Base-by-base conservation (phyloP, 176 grass and related monocot genomes). In the Juncus effusus region DNA sequence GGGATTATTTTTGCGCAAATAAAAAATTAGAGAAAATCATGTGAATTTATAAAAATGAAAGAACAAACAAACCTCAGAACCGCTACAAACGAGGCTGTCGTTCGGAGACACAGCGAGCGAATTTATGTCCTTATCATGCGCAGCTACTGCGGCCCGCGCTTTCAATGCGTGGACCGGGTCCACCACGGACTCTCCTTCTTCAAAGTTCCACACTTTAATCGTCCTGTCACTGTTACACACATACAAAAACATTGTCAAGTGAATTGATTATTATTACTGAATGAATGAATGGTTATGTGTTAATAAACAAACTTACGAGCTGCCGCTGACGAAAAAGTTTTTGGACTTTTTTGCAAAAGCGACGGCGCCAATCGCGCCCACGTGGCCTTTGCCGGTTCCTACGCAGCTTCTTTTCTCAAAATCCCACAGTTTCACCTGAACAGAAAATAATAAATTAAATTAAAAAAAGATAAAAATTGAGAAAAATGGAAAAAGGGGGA, bases 111-210 rank as follows among this genome's bases (percentile, higher is more conserved):
- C 60, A 44, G 85, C 65, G 16, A 97, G 82, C 56, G 83, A 92
- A 79, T 97, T 97, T 67, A 92, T 97, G 76, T 97, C 94, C 79
- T 97, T 97, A 56, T 97, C 88, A 59, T 97, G 88, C 69, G 85
- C 94, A 62, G 94, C 88, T 58, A 92, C 83, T 64, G 79, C 94
- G 72, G 94, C 83, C 56, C 86, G 89, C 76, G 94, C 56, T 84
- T 84, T 97, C 59, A 97, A 78, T 62, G 75, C 37, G 68, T 80
- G 70, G 63, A 89, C 88, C 66, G 65, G 52, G 1, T 81, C 83
- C 63, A 35, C 65, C 64, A 76, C 80, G 72, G 45, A 42, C 13
- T 74, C 65, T 38, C 75, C 41, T 73, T 77, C 64, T 64, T 93
- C 85, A 74, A 84, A 82, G 66, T 42, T 93, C 85, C 94, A 97